Conservation (phyloP, 192 early-diverging fungal species). For the Backusella psychrophila region DNA sequence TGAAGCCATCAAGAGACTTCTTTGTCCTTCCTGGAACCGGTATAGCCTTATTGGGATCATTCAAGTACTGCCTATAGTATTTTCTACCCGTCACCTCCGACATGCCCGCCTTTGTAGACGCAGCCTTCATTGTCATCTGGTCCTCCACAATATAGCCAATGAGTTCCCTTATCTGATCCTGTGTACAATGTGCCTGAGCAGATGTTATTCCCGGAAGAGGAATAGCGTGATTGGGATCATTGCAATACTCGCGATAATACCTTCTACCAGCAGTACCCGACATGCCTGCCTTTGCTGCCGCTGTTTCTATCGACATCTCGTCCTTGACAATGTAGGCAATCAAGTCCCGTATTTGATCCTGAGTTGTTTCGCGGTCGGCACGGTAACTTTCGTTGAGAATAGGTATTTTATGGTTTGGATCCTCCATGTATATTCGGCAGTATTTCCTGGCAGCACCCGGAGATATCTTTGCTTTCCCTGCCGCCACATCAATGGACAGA, state of each 20-base stretch:
- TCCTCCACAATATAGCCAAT: background rate
- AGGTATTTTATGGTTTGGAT: background rate
- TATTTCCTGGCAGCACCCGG: background rate
- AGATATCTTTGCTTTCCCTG: background rate
- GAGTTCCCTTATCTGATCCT: background rate
- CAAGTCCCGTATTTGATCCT: background rate
- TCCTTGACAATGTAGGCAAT: background rate
- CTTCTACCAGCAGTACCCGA: background rate
- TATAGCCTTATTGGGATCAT: background rate
- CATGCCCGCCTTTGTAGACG: background rate
- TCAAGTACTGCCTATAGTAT: background rate
- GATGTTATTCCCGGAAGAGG: background rate
- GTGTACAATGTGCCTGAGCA: background rate
- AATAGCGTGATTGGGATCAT: background rate
- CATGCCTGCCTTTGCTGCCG: background rate
- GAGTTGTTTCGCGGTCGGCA: background rate
- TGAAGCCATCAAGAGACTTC: no score
- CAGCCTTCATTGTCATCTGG: background rate
- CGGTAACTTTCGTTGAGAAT: background rate
- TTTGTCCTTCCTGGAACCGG: background rate
- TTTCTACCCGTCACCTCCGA: background rate
- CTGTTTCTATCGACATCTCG: background rate
- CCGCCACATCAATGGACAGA: background rate
- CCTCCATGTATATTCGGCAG: background rate
- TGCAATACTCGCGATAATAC: background rate